phyloP scores from a whole-genome alignment of 352 stramenopile species.

The Globisporangium canariense region DNA sequence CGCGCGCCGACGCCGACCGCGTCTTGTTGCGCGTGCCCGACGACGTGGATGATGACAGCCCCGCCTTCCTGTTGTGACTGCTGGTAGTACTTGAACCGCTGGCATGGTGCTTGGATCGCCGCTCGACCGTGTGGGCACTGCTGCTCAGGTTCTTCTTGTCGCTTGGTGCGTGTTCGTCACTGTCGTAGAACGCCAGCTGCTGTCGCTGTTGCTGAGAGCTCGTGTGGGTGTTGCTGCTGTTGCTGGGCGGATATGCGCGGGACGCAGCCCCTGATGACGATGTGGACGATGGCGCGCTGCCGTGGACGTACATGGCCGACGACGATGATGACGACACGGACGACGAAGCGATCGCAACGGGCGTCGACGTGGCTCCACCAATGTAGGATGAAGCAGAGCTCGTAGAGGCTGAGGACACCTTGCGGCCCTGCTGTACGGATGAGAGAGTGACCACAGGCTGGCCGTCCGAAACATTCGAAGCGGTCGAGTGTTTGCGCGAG shows the following conservation, averaged over 20 bases:
- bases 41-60: slow-evolving; percentile 19
- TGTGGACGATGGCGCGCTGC: slow-evolving; percentile 11
- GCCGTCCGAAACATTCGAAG: background rate
- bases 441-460: background rate
- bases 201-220: background rate
- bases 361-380: background rate
- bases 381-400: background rate
- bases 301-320: slow-evolving; percentile 13
- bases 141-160: slow-evolving; percentile 11
- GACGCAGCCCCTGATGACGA: slow-evolving; percentile 5
- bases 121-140: slow-evolving; percentile 5
- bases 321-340: background rate
- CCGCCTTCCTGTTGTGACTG: slow-evolving; percentile 11
- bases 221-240: slow-evolving; percentile 16
- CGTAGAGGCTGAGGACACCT: background rate
- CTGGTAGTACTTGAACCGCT: background rate
- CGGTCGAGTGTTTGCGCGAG: slow-evolving; percentile 10
- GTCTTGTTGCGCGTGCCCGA: slow-evolving; percentile 27
- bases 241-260: slow-evolving; percentile 17
- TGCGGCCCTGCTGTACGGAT: slow-evolving; percentile 7
- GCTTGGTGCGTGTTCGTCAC: background rate
- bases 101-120: slow-evolving; percentile 5
- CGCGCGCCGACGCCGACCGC: slow-evolving; percentile 37
- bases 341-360: slow-evolving; percentile 3
- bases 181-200: slow-evolving; percentile 7